Base-by-base conservation (phyloP, 108 stramenopile species). In the Cyclotella kingstonii region DNA sequence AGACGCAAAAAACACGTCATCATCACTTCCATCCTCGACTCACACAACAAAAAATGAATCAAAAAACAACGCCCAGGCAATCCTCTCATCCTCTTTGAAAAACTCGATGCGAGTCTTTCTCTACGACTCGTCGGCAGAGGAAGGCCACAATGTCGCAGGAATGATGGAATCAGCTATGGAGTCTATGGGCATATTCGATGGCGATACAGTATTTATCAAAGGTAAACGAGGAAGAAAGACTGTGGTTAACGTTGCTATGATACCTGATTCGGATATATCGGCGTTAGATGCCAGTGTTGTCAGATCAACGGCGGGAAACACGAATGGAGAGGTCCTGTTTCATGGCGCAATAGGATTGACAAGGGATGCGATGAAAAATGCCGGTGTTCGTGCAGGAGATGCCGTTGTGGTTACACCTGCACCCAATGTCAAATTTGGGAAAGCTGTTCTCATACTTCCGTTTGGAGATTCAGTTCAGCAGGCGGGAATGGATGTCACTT, bases 401-500 rank as follows among this genome's bases (percentile, higher is more conserved):
- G 72, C 76, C 14, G 91, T 93, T 0, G 80, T 79, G 2, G 76
- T 93, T 0, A 58, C 81, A 0, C 81, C 91, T 17, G 84, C 84
- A 12, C 88, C 91, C 12, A 80, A 87, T 69, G 85, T 93, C 68
- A 93, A 94, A 60, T 94, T 94, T 60, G 92, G 92, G 19, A 94
- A 87, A 71, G 77, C 79, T 25, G 84, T 90, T 11, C 61, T 94
- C 19, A 82, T 93, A 44, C 67, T 87, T 4, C 92, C 92, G 1
- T 89, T 77, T 27, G 59, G 51, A 9, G 87, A 89, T 51, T 87
- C 87, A 1, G 46, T 85, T 28, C 78, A 76, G 39, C 65, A 68
- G 45, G 81, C 84, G 4, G 85, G 85, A 2, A 47, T 83, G 17
- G 73, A 72, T 43, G 59, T 68, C 9, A 39, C 61, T 2, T 63